Evolutionary conservation across 208 protist genomes (phyloP), one percentile per base, ranked within the genome.

Genomic region (Crithidia mellificae): DNA sequence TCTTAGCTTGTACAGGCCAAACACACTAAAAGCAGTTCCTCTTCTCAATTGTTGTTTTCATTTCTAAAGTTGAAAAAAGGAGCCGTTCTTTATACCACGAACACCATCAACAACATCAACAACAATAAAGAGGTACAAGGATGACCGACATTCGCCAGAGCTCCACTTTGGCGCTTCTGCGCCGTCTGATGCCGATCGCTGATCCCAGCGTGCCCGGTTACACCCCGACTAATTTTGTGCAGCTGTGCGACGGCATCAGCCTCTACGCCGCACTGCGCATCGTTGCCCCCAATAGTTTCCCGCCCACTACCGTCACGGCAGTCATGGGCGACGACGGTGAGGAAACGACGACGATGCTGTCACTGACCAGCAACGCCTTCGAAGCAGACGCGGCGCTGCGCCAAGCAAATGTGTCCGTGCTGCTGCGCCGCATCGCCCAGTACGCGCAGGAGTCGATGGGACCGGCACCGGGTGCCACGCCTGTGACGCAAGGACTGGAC

Each of bases 261-360:
- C 38, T 89, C 14, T 89, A 87, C 65, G 56, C 50, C 20, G 55
- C 78, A 63, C 82, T 91, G 36, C 59, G 71, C 36, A 50, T 68
- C 11, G 63, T 84, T 22, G 72, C 68, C 38, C 82, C 82, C 20
- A 62, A 34, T 43, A 56, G 19, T 6, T 91, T 87, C 50, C 61
- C 77, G 1, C 61, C 69, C 55, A 77, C 63, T 39, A 55, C 68
- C 24, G 34, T 53, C 22, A 70, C 76, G 25, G 38, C 78, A 22
- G 19, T 57, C 9, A 50, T 30, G 7, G 59, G 22, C 20, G 47
- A 61, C 19, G 62, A 51, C 14, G 56, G 36, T 32, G 62, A 49
- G 36, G 53, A 39, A 9, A 9, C 36, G 39, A 52, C 67, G 1
- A 27, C 49, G n/a, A 59, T 47, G 50, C 41, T 49, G 12, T 65